phyloP scores from a whole-genome alignment of 2,329 filamentous ascomycete genomes.

The Bipolaris cookei region DNA sequence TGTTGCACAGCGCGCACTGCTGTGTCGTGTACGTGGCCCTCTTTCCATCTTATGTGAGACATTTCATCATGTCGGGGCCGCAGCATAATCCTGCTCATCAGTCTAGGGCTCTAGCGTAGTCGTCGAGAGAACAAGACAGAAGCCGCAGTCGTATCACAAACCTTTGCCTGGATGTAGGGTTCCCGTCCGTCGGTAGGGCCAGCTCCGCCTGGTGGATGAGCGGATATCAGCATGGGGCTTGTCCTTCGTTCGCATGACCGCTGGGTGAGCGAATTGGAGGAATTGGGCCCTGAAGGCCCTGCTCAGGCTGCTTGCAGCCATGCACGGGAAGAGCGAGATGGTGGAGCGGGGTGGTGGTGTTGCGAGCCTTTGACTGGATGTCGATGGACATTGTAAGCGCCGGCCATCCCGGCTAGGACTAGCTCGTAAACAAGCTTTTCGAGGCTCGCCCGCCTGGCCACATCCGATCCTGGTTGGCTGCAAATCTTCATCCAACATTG shows the following conservation, averaged over 20 bases:
- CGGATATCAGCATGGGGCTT: constrained; percentile 23
- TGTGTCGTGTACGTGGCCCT: constrained; percentile 5
- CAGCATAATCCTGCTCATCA: constrained; percentile 9
- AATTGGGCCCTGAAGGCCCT: constrained; percentile 21
- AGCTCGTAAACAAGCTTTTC: constrained; percentile 29
- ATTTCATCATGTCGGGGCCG: constrained; percentile 9
- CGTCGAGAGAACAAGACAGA: constrained; percentile 20
- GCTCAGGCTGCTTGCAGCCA: constrained; percentile 36
- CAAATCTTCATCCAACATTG: constrained; percentile 13
- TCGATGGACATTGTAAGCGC: constrained; percentile 25
- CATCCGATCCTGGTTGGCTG: constrained; percentile 22
- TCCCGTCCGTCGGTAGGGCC: constrained; percentile 14
- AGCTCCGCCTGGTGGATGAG: constrained; percentile 15
- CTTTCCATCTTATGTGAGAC: constrained; percentile 28
- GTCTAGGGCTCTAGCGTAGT: constrained; percentile 9
- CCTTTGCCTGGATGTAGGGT: constrained; percentile 14
- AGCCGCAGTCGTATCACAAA: constrained; percentile 36
- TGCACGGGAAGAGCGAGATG: constrained; percentile 35
- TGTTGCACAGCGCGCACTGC: constrained; percentile 22
- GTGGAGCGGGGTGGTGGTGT: constrained; percentile 31
- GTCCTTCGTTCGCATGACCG: constrained; percentile 46
- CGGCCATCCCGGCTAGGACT: constrained; percentile 19
- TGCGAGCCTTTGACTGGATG: constrained; percentile 28
- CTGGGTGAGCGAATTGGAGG: constrained; percentile 37
- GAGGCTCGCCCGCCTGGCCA: constrained; percentile 14